Evolutionary conservation across 2,329 filamentous ascomycete genomes (phyloP), one percentile per base, ranked within the genome.

Genomic region (Talaromyces atroroseus): DNA sequence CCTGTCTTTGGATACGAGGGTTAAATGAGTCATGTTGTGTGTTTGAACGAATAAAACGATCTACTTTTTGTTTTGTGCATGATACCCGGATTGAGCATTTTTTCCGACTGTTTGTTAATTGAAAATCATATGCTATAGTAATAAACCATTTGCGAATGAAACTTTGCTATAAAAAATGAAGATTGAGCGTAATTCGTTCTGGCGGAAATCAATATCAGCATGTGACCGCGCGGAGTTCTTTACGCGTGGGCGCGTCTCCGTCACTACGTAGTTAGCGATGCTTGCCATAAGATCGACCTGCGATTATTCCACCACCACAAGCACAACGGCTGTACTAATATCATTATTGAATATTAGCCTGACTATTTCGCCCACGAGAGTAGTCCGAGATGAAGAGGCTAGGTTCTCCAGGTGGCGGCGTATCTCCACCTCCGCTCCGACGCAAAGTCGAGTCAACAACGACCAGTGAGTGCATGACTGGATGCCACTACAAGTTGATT

Each of bases 381-480:
- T 2, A 51, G 60, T 32, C 34, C 54, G 56, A 63, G 60, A 61
- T 62, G 20, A 77, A 77, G 57, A 63, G 75, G 56, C 54, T 69
- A 18, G 67, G 64, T 18, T 74, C 73, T 54, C 61, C 62, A 74
- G 67, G 56, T 36, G 51, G 75, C 51, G 51, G 75, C 51, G 76
- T 85, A 46, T 85, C 82, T 54, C 83, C 83, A 46, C 82, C 82
- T 50, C 76, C 80, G 21, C 63, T 78, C 14, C 84, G 81, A 67
- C 74, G 82, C 40, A 81, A 79, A 64, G 73, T 80, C 51, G 75
- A 78, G 54, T 77, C 80, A 3, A 78, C 77, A 5, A 79, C 80
- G 4, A 84, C 78, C 34, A 82, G 80, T 82, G 60, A 64, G 69
- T 63, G 36, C 26, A 47, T 20, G 12, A 18, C n/a, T 21, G 12